Evolutionary conservation across 768 basidiomycete genomes (phyloP), one percentile per base, ranked within the genome.

Genomic region (Rhodotorula babjevae): DNA sequence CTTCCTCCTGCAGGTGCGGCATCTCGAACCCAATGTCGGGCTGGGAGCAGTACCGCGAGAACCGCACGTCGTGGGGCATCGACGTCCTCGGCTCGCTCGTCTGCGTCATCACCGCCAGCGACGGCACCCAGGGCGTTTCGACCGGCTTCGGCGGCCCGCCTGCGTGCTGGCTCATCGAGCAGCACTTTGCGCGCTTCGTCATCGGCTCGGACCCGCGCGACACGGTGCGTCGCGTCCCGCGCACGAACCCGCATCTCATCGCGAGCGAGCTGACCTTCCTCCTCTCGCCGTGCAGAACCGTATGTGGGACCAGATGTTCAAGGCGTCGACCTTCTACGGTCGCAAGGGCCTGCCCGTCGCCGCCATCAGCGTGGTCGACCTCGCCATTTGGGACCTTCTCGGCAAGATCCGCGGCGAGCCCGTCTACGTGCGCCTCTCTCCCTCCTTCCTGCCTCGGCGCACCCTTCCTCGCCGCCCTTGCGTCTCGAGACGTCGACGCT

Each of bases 321-420:
- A 66, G 63, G 80, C 79, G 21, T 80, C 79, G 68, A 82, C 81
- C 75, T 83, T 83, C 76, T 83, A 83, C 75, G 81, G 82, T 7
- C 60, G 31, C 56, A 57, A 29, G 42, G 81, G 81, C 71, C 74
- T 82, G 58, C 76, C 80, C 19, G 72, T 82, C 11, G 80, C 81
- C 16, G 80, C 82, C 44, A 79, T 83, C 66, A 81, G 80, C 29
- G 82, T 80, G 44, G 80, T 83, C 63, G 82, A 83, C 65, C 77
- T 82, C 42, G 81, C 81, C 40, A 79, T 83, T 63, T 82, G 82
- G 82, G 82, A 82, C 66, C 77, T 83, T 3, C 73, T 82, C 27
- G 82, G 82, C 60, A 82, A 82, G 76, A 79, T 83, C 69, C 79
- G 82, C 46, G 75, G 75, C 27, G 82, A 83, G 76, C 82, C 82